phyloP scores from a whole-genome alignment of 805 yeast genomes.

The Cyberlindnera meyerae region DNA sequence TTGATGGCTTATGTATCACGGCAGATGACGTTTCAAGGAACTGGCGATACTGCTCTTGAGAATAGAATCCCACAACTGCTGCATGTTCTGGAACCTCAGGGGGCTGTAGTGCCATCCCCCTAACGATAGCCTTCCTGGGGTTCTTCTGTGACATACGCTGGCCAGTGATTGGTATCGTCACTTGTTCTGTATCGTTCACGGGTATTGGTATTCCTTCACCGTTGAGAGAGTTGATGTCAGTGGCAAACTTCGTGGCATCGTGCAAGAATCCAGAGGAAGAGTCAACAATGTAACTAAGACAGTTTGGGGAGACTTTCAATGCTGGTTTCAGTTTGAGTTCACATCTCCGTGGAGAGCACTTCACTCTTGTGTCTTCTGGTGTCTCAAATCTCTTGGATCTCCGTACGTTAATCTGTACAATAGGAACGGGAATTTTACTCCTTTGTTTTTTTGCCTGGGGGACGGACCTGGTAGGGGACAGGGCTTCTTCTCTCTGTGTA shows the following conservation, averaged over 20 bases:
- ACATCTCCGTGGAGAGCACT: slow-evolving; percentile 16
- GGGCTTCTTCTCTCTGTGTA: slow-evolving; percentile 1
- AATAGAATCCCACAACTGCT: slow-evolving; percentile 20
- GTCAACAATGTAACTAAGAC: slow-evolving; percentile 48
- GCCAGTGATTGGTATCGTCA: slow-evolving; percentile 44
- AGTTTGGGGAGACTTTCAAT: slow-evolving; percentile 9
- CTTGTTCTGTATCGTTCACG: slow-evolving; percentile 49
- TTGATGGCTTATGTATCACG: slow-evolving; percentile 3
- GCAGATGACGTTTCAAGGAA: slow-evolving; percentile 15
- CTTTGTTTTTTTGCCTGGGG: slow-evolving; percentile 9
- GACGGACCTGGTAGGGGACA: slow-evolving; percentile 14
- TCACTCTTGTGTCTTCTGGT: slow-evolving; percentile 2
- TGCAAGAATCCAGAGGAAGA: slow-evolving; percentile 54
- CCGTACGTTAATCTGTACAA: slow-evolving; percentile 11
- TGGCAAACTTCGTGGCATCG: slow-evolving; percentile 67
- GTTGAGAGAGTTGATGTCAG: slow-evolving; percentile 60
- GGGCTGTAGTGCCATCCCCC: slow-evolving; percentile 11
- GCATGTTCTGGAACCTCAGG: background rate
- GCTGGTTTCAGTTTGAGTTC: slow-evolving; percentile 11
- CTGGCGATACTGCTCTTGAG: slow-evolving; percentile 16
- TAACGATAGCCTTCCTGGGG: slow-evolving; percentile 17
- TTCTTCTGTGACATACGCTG: slow-evolving; percentile 14
- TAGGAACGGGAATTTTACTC: slow-evolving; percentile 21
- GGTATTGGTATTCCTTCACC: slow-evolving; percentile 62
- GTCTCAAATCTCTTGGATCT: slow-evolving; percentile 20